A percentile compares a stretch with the other conserved stretches of the same genome.
These are phyloP conservation scores for Serpula lacrymans DNA, from an alignment of 768 basidiomycete genomes.

Conservation along the genomic window DNA sequence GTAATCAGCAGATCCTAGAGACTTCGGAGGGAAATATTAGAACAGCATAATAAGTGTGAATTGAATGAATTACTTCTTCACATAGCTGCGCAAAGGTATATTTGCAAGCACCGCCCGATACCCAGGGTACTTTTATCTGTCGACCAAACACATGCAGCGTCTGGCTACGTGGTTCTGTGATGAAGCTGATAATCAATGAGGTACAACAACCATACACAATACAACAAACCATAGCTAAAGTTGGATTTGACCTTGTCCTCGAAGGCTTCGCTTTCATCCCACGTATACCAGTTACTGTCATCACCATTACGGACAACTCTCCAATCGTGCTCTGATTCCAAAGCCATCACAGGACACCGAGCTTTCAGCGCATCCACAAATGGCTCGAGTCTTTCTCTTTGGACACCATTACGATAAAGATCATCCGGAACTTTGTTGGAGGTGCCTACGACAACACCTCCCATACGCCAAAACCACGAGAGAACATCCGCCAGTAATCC, in stretches of 20 bases:
- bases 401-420: constrained; percentile 55
- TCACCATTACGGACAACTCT: constrained; percentile 20
- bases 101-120: constrained; percentile 34
- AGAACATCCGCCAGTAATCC: constrained; percentile 47
- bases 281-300: constrained; percentile 31
- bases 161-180: constrained; percentile 15
- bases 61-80: constrained; percentile 24
- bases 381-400: constrained; percentile 51
- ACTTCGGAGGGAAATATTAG: constrained; percentile 16
- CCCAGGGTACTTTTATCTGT: constrained; percentile 41
- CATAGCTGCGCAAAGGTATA: constrained; percentile 53
- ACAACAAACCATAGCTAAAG: constrained; percentile 3
- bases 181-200: background rate
- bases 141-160: constrained; percentile 48
- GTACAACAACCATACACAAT: background rate
- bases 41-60: background rate
- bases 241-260: constrained; percentile 9
- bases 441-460: constrained; percentile 49
- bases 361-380: constrained; percentile 54
- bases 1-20: constrained; percentile 57
- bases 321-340: constrained; percentile 48
- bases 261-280: constrained; percentile 20
- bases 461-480: constrained; percentile 63
- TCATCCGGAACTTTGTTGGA: constrained; percentile 54
- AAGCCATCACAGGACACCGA: constrained; percentile 46